These are phyloP conservation scores for Phyllosticta citriasiana DNA, from an alignment of 2,329 filamentous ascomycete genomes.

Conservation along the genomic window DNA sequence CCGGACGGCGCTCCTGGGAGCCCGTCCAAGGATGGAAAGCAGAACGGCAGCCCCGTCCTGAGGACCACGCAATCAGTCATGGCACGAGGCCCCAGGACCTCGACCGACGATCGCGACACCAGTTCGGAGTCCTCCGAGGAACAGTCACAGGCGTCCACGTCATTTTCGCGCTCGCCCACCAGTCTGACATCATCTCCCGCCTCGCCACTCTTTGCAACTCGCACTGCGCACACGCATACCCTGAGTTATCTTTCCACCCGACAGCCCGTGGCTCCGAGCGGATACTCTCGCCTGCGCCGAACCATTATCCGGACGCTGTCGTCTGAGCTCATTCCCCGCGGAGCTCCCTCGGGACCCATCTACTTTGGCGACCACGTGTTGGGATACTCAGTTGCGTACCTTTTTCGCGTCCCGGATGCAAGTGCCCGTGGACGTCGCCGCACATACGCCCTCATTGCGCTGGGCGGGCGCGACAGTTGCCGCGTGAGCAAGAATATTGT, in stretches of 20 bases:
- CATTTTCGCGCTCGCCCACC: constrained; percentile 17
- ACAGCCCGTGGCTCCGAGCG: constrained; percentile 42
- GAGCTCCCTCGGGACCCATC: constrained; percentile 47
- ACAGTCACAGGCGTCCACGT: constrained; percentile 27
- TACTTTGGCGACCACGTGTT: constrained; percentile 47
- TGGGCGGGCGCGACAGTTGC: constrained; percentile 47
- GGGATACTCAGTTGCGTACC: constrained; percentile 50
- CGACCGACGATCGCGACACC: constrained; percentile 14
- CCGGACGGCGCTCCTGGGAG: constrained; percentile 45
- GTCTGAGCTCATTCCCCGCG: constrained; percentile 45
- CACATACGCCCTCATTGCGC: constrained; percentile 47
- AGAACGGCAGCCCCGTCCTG: constrained; percentile 45
- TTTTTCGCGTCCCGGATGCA: constrained; percentile 49
- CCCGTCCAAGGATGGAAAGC: constrained; percentile 37
- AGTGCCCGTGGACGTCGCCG: constrained; percentile 47
- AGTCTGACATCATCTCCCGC: constrained; percentile 24
- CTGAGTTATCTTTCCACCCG: constrained; percentile 49
- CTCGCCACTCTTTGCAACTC: constrained; percentile 34
- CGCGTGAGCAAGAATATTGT: constrained; percentile 33
- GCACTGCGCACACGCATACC: constrained; percentile 41
- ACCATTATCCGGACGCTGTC: constrained; percentile 50
- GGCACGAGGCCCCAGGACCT: constrained; percentile 31
- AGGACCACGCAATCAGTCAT: constrained; percentile 45
- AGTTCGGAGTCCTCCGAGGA: constrained; percentile 24
- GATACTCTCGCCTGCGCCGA: constrained; percentile 46